These are phyloP conservation scores for Pseudoscleropodium purum DNA, from an alignment of 225 moss, liverwort and hornwort species.

Conservation along the genomic window DNA sequence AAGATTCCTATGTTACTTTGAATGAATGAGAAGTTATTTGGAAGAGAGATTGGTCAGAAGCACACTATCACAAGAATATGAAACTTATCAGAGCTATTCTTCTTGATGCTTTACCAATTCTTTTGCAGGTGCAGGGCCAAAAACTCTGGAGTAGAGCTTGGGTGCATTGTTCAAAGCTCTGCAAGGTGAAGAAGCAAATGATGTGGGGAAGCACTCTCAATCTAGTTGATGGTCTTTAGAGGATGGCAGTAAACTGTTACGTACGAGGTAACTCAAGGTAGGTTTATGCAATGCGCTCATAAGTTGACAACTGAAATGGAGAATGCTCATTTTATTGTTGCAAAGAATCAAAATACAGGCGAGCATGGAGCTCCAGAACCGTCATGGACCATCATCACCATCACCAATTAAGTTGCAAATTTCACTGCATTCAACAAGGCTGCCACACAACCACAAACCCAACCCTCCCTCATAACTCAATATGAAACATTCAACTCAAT, in stretches of 20 bases:
- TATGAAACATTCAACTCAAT: not conserved
- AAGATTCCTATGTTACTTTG: not conserved
- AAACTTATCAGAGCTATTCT: not conserved
- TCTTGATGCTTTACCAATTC: not conserved
- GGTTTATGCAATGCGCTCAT: not conserved
- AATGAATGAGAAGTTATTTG: not conserved
- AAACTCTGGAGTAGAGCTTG: not conserved
- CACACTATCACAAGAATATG: not conserved
- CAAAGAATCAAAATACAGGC: constrained; percentile 10
- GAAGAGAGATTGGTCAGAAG: not conserved
- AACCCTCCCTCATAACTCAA: not conserved
- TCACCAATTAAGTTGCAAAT: constrained; percentile 97
- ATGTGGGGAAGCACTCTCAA: not conserved
- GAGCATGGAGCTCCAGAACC: not conserved
- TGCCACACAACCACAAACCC: constrained; percentile 19
- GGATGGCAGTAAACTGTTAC: not conserved
- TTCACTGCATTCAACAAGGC: constrained; percentile 91
- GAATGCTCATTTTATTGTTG: not conserved
- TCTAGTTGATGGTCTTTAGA: not conserved
- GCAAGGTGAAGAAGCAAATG: not conserved
- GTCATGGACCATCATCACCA: constrained; percentile 80
- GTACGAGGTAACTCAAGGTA: not conserved
- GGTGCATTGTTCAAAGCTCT: not conserved
- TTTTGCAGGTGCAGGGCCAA: not conserved
- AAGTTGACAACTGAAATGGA: not conserved